These are phyloP conservation scores for Cryptococcus maquisensis DNA, from an alignment of 1,284 basidiomycete genomes.

Conservation along the genomic window DNA sequence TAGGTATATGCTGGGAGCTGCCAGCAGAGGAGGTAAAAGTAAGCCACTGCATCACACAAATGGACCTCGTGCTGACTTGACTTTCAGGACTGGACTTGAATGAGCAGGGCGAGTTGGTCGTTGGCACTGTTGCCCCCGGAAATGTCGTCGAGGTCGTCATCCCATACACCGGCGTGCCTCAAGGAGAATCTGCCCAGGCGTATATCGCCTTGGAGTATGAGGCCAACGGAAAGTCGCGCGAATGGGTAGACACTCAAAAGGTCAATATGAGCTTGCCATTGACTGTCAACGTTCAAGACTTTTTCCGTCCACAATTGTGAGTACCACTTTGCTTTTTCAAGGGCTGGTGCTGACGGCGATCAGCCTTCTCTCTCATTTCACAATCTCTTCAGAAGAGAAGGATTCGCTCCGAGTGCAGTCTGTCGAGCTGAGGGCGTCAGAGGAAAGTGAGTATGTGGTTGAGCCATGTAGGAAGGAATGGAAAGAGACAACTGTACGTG, in stretches of 20 bases:
- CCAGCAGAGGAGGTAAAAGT: conserved; percentile 7
- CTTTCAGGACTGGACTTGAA: conserved; percentile 2
- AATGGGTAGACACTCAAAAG: conserved; percentile 27
- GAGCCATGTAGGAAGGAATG: conserved; percentile 23
- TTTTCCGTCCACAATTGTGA: conserved; percentile 47
- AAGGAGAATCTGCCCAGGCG: conserved; percentile 30
- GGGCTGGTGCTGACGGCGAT: neutral
- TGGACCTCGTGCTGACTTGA: neutral
- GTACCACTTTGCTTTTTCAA: conserved; percentile 3
- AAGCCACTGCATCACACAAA: neutral
- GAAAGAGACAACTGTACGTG: neutral
- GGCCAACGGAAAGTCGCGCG: conserved; percentile 5
- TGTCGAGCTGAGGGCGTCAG: conserved; percentile 24
- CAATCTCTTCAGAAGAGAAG: conserved; percentile 43
- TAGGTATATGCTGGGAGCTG: conserved; percentile 15
- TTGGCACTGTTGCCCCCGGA: conserved; percentile 19
- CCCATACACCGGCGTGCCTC: conserved; percentile 32
- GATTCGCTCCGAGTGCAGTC: conserved; percentile 37
- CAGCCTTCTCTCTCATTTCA: conserved; percentile 48
- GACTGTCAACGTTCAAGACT: conserved; percentile 51
- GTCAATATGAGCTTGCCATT: conserved; percentile 45
- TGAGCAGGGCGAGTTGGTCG: conserved; percentile 4
- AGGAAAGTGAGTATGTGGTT: conserved; percentile 15
- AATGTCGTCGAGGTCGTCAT: conserved; percentile 16
- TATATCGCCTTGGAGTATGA: conserved; percentile 29